phyloP scores from a whole-genome alignment of 164 flowering plant genomes.

The Berberis thunbergii region DNA sequence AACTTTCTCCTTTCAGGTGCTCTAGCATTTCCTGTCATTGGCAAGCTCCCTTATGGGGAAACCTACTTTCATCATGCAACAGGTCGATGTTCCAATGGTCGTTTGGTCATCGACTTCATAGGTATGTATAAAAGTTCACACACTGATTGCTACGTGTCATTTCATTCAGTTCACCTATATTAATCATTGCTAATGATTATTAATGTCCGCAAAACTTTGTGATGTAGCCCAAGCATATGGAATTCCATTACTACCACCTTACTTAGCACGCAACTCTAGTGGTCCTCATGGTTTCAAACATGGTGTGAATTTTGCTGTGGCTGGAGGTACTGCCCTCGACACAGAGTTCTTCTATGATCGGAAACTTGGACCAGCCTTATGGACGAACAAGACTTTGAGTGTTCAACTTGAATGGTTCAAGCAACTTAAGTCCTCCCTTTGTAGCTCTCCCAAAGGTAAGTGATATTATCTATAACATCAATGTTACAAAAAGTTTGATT shows the following conservation, averaged over 20 bases:
- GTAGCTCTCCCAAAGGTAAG: slow-evolving; percentile 31
- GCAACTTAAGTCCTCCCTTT: slow-evolving; percentile 32
- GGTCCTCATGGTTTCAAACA: slow-evolving; percentile 3
- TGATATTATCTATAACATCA: not conserved
- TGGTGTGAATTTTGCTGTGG: slow-evolving; percentile 59
- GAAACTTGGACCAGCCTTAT: slow-evolving; percentile 7
- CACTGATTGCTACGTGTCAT: not conserved
- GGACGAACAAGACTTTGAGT: slow-evolving; percentile 32
- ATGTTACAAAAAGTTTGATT: too few species aligned
- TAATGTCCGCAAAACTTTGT: not conserved
- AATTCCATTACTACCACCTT: slow-evolving; percentile 40
- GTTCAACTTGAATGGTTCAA: slow-evolving; percentile 52
- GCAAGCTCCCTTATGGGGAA: not conserved
- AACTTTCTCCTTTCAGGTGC: not conserved
- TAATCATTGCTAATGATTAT: not conserved
- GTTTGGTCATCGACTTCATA: slow-evolving; percentile 6
- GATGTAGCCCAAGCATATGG: slow-evolving; percentile 47
- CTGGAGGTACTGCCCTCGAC: slow-evolving; percentile 53
- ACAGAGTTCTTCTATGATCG: slow-evolving; percentile 18
- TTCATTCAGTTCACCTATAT: not conserved
- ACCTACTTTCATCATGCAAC: not conserved
- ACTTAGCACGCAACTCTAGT: slow-evolving; percentile 16
- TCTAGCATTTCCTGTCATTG: not conserved
- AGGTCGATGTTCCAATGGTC: slow-evolving; percentile 4
- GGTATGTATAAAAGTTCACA: not conserved